Evolutionary conservation across 2,329 filamentous ascomycete genomes (phyloP).

Genomic region (Cladophialophora carrionii): DNA sequence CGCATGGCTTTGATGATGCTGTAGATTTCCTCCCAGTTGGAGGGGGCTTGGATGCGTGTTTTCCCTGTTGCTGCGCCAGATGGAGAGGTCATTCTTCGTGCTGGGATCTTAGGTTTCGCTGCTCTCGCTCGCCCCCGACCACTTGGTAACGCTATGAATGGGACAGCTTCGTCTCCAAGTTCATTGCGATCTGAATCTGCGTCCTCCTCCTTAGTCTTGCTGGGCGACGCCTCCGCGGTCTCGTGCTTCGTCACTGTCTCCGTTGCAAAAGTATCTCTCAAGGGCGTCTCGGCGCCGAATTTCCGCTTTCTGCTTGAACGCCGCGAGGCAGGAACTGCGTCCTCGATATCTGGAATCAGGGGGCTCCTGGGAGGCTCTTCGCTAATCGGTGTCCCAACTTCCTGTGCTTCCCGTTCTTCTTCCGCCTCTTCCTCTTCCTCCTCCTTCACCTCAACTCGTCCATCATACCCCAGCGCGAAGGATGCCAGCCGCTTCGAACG

Average conservation of each 20-base stretch:
- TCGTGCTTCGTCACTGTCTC: constrained; percentile 29
- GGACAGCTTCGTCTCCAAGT: constrained; percentile 35
- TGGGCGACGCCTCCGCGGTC: constrained; percentile 33
- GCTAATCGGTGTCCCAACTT: constrained; percentile 38
- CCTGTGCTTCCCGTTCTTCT: constrained; percentile 33
- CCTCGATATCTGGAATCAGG: constrained; percentile 60
- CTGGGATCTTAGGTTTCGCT: constrained; percentile 43
- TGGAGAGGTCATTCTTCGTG: constrained; percentile 47
- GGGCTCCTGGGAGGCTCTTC: constrained; percentile 38
- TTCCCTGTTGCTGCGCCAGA: constrained; percentile 39
- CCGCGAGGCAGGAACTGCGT: constrained; percentile 47
- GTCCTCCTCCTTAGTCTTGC: constrained; percentile 39
- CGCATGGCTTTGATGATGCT: constrained; percentile 75
- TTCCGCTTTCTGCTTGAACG: constrained; percentile 54
- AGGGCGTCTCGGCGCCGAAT: constrained; percentile 44
- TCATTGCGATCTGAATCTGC: constrained; percentile 37
- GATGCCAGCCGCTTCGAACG: constrained; percentile 45
- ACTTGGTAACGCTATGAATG: constrained; percentile 39
- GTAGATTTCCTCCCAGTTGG: constrained; percentile 85
- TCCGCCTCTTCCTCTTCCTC: constrained; percentile 42
- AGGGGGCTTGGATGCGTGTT: constrained; percentile 60
- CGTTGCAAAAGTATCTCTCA: constrained; percentile 30
- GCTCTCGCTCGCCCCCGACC: constrained; percentile 41
- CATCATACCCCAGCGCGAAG: constrained; percentile 50
- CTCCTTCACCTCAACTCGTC: constrained; percentile 36